Evolutionary conservation across 805 yeast genomes (phyloP).

Genomic region (Pichia kluyveri): DNA sequence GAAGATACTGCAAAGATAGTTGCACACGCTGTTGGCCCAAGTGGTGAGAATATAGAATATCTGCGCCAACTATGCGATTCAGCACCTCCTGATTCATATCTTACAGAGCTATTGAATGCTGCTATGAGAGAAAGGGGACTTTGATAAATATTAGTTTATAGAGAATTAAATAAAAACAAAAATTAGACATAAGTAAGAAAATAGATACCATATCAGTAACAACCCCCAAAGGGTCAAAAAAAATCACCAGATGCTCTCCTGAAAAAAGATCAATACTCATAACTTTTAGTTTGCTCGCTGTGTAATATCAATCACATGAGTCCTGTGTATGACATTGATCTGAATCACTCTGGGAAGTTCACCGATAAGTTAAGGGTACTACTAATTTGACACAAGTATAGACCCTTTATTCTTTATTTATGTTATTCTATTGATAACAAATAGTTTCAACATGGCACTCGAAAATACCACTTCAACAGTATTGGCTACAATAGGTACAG

Average conservation of each 20-base stretch:
- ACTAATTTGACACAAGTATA: too few species aligned
- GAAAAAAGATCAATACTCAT: too few species aligned
- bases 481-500: slow-evolving; percentile 82
- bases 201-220: too few species aligned
- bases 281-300: too few species aligned
- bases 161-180: not conserved
- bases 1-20: slow-evolving; percentile 54
- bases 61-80: slow-evolving; percentile 36
- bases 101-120: slow-evolving; percentile 18
- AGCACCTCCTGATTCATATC: slow-evolving; percentile 20
- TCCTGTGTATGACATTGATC: too few species aligned
- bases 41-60: slow-evolving; percentile 75
- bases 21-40: slow-evolving; percentile 54
- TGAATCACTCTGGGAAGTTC: too few species aligned
- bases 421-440: not conserved
- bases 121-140: not conserved
- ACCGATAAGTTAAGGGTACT: too few species aligned
- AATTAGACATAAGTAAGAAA: too few species aligned
- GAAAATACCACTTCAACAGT: slow-evolving; percentile 51
- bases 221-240: too few species aligned
- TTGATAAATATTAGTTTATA: not conserved
- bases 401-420: too few species aligned
- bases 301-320: too few species aligned
- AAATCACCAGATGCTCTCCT: too few species aligned
- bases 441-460: slow-evolving; percentile 9